These are phyloP conservation scores for Candida corydali DNA, from an alignment of 805 yeast species.

Conservation along the genomic window DNA sequence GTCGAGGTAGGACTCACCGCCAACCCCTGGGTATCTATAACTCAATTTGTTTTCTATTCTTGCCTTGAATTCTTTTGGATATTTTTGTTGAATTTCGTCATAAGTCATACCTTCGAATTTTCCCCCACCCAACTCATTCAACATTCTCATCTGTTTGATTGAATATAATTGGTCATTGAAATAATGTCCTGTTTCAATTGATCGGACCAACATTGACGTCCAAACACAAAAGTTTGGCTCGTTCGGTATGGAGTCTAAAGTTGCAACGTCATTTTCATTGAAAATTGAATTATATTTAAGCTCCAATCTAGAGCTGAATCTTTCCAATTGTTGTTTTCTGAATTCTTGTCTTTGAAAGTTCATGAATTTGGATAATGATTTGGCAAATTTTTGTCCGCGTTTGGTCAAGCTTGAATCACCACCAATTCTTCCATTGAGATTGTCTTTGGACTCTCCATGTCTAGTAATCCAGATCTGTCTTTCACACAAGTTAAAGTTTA, in stretches of 20 bases:
- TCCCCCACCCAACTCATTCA: slow-evolving; percentile 93
- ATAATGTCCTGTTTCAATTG: slow-evolving; percentile 71
- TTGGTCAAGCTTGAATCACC: slow-evolving; percentile 82
- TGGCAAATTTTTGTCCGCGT: slow-evolving; percentile 73
- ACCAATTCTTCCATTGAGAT: slow-evolving; percentile 81
- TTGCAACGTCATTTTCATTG: slow-evolving; percentile 18
- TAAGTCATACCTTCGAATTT: slow-evolving; percentile 90
- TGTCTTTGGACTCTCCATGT: slow-evolving; percentile 90
- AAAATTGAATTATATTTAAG: slow-evolving; percentile 34
- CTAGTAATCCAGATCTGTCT: slow-evolving; percentile 94
- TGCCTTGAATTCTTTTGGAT: slow-evolving; percentile 76
- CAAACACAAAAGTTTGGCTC: slow-evolving; percentile 86
- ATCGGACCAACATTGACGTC: slow-evolving; percentile 82
- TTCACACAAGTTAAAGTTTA: slow-evolving; percentile 83
- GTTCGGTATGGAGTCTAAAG: slow-evolving; percentile 26
- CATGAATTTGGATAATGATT: slow-evolving; percentile 72
- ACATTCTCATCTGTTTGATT: slow-evolving; percentile 85
- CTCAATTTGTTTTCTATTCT: slow-evolving; percentile 73
- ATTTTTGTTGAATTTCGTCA: slow-evolving; percentile 67
- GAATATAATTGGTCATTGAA: slow-evolving; percentile 75
- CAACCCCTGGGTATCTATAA: slow-evolving; percentile 94
- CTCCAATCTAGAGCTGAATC: slow-evolving; percentile 44
- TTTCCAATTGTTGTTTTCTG: slow-evolving; percentile 54
- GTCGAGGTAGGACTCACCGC: slow-evolving; percentile 94
- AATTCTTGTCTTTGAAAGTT: slow-evolving; percentile 66